phyloP scores from a whole-genome alignment of 306 rosid genomes.

The Fragaria vesca region DNA sequence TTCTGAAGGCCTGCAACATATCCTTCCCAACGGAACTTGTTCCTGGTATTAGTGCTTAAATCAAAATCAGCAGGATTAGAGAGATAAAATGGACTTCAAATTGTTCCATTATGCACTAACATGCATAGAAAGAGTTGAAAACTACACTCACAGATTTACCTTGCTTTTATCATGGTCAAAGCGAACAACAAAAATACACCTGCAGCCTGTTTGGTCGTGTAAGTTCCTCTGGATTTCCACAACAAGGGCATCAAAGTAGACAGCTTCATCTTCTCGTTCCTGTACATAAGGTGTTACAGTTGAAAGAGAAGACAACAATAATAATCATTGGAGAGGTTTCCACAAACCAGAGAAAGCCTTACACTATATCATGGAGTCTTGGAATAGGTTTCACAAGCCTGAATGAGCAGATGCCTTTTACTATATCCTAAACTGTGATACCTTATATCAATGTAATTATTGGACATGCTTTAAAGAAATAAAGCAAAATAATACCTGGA shows the following conservation, averaged over 20 bases:
- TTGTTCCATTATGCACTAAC: background rate
- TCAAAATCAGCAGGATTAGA: constrained; percentile 8
- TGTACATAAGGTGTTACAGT: constrained; percentile 32
- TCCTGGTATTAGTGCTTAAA: constrained; percentile 31
- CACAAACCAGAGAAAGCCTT: background rate
- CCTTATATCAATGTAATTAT: background rate
- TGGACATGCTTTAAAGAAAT: constrained; percentile 2
- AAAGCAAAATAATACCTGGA: constrained; percentile 50
- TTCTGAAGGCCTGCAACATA: constrained; percentile 44
- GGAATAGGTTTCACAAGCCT: background rate
- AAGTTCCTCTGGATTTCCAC: constrained; percentile 37
- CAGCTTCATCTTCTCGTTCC: constrained; percentile 58
- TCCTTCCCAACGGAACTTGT: constrained; percentile 33
- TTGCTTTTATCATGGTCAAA: constrained; percentile 47
- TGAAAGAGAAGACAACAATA: background rate
- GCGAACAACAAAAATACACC: constrained; percentile 57
- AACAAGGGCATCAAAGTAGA: constrained; percentile 49
- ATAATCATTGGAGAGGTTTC: constrained; percentile 1
- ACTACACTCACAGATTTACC: constrained; percentile 34
- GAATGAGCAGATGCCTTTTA: background rate
- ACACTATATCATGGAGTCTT: background rate
- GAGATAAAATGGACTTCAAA: background rate
- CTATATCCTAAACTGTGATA: background rate
- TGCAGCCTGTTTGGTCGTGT: constrained; percentile 42
- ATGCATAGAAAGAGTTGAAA: background rate